Evolutionary conservation across 2,329 filamentous ascomycete genomes (phyloP), one percentile per base, ranked within the genome.

Genomic region (Rhynchosporium agropyri): DNA sequence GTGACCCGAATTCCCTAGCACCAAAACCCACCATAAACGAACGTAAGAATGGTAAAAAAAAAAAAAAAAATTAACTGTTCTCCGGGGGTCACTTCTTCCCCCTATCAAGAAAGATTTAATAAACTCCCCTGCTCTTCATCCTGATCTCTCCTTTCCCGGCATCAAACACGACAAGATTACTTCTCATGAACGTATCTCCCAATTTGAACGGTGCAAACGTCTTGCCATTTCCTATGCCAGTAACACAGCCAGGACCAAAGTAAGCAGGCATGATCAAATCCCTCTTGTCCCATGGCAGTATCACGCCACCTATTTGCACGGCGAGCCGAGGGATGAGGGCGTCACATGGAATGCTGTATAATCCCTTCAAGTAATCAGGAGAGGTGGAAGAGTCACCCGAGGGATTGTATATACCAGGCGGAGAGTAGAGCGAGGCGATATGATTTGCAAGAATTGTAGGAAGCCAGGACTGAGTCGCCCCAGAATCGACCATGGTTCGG

Each of bases 161-260:
- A 63, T 82, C 79, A 67, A 81, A 81, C 0, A 83, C 79, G 0
- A 78, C 77, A 57, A 84, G 70, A 2, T 80, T 79, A 60, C 80
- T 83, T 69, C 82, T 78, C 63, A 84, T 70, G 62, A 83, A 84
- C 6, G 77, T 77, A 40, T 80, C 78, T 0, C 82, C 81, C 38
- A 84, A 69, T 29, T 83, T 79, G 62, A 79, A 83, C 6, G 80
- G 80, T 3, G n/a, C 8, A 20, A 56, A 36, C 3, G 15, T 12
- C 31, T 7, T 80, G 79, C 63, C 53, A 56, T 63, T 49, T 28
- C 28, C 57, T 15, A 63, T 40, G 13, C 57, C 60, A 12, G 48
- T 58, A 1, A 60, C 54, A 40, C 65, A 68, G 1, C 36, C 46
- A 8, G 60, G 59, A 1, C 12, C 49, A 7, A 53, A 53, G 2